Base-by-base conservation (phyloP, 306 rosid species). In the Phaseolus lunatus region DNA sequence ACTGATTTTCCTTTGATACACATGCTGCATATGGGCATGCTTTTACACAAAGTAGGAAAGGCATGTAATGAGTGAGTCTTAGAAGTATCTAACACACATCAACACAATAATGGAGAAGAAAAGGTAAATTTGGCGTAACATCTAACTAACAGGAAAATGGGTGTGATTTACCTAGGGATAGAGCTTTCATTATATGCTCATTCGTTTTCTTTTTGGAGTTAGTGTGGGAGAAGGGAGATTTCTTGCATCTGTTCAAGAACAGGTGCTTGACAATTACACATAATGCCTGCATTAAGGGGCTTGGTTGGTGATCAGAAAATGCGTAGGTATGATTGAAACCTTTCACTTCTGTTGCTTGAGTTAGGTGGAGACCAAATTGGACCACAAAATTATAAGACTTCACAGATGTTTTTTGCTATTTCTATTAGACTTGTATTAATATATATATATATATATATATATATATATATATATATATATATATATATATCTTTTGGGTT, bases 301-400 rank as follows among this genome's bases (percentile, higher is more conserved):
- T 54, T 67, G 43, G 49, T 73, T 80, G 44, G 70, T 31, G 79
- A 24, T 74, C 7, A 13, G 37, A 18, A 15, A 70, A 37, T 58
- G 58, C 58, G 43, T 69, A 44, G 65, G 35, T 33, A 75, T 81
- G 72, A 75, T 56, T 37, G 57, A 70, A 67, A 56, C 41, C 77
- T 26, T 75, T 75, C 69, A 19, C 61, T 43, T 69, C 53, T 76
- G 63, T 44, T 43, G 64, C 75, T 62, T 76, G 67, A 76, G 78
- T 68, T 64, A 52, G 41, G 79, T 78, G 76, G 72, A 66, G 33
- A 49, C 65, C 79, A 72, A 64, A 82, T 59, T 72, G 79, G 71
- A 77, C 85, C 78, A 56, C 76, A 72, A 44, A 72, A 22, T 56
- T 65, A 24, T 66, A 37, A 63, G 54, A 61, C 50, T 73, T 47